Percentiles rank a stretch among this genome's conserved stretches.
phyloP scores from a whole-genome alignment of 2,329 filamentous ascomycete genomes.

The Neurospora sp. region DNA sequence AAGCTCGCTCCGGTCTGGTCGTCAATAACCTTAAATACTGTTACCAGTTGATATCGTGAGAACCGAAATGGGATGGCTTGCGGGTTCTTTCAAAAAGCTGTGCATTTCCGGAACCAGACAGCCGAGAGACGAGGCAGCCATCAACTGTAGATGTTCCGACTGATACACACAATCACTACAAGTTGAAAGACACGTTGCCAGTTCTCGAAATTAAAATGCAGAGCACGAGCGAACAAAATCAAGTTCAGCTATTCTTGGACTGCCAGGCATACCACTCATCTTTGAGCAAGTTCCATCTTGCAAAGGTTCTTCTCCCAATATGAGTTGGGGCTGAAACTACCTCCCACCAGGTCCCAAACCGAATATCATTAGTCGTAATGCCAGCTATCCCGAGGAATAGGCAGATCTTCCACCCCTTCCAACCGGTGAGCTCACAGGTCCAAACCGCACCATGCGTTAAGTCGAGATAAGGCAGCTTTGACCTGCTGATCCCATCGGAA shows the following conservation, averaged over 20 bases:
- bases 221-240: neutral
- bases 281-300: neutral
- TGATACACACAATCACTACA: neutral
- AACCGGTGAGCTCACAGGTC: neutral
- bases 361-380: neutral
- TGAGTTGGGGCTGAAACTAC: neutral
- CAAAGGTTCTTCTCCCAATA: neutral
- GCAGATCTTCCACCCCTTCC: neutral
- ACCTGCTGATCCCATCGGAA: neutral
- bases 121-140: neutral
- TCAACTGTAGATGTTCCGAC: neutral
- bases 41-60: neutral
- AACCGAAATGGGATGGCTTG: neutral
- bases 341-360: neutral
- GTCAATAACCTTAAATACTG: neutral
- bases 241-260: neutral
- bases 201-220: neutral
- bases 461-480: neutral
- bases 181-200: neutral
- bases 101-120: neutral
- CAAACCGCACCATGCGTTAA: neutral
- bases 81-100: neutral
- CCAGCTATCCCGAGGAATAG: neutral
- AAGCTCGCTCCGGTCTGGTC: neutral
- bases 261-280: neutral